A percentile compares a stretch with the other conserved stretches of the same genome.
These are phyloP conservation scores for Microglena sp. DNA, from an alignment of 139 green algal species.

Conservation along the genomic window DNA sequence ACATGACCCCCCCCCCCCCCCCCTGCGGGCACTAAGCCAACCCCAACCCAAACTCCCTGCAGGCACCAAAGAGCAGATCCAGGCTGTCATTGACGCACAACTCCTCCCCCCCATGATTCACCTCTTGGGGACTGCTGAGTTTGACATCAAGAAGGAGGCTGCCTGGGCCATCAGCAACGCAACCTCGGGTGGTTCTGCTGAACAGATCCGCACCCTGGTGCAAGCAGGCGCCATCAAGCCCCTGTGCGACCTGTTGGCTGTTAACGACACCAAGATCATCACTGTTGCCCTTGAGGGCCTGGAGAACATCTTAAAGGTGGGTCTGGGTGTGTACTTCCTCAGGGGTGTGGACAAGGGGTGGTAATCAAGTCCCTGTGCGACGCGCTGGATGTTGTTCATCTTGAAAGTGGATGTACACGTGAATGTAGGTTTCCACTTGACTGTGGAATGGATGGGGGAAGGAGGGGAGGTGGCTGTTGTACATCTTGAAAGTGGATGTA, in stretches of 20 bases:
- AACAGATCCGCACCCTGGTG: slow-evolving; percentile 86
- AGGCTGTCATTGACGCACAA: slow-evolving; percentile 80
- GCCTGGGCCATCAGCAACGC: slow-evolving; percentile 99
- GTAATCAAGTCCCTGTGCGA: too few relatives aligned
- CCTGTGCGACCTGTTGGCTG: slow-evolving; percentile 90
- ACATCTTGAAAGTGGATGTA: too few relatives aligned
- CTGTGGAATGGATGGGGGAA: too few relatives aligned
- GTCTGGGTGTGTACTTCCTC: too few relatives aligned
- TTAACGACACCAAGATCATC: slow-evolving; percentile 86
- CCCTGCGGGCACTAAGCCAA: too few relatives aligned
- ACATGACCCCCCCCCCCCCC: too few relatives aligned
- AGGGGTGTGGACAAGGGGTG: too few relatives aligned
- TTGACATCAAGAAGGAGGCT: slow-evolving; percentile 99
- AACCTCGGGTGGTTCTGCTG: slow-evolving; percentile 79
- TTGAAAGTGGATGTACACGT: too few relatives aligned
- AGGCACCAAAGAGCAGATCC: slow-evolving; percentile 99
- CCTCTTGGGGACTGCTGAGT: slow-evolving; percentile 85
- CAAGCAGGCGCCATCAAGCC: slow-evolving; percentile 81
- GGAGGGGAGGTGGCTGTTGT: too few relatives aligned
- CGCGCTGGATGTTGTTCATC: too few relatives aligned
- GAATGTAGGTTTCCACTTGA: too few relatives aligned
- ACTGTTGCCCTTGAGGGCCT: slow-evolving; percentile 96
- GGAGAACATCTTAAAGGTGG: slow-evolving; percentile 99
- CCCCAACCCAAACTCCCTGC: too few relatives aligned
- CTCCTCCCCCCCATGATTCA: slow-evolving; percentile 86